Evolutionary conservation across 2,329 filamentous ascomycete genomes (phyloP), one percentile per base, ranked within the genome.

Genomic region (Sporothrix globosa): DNA sequence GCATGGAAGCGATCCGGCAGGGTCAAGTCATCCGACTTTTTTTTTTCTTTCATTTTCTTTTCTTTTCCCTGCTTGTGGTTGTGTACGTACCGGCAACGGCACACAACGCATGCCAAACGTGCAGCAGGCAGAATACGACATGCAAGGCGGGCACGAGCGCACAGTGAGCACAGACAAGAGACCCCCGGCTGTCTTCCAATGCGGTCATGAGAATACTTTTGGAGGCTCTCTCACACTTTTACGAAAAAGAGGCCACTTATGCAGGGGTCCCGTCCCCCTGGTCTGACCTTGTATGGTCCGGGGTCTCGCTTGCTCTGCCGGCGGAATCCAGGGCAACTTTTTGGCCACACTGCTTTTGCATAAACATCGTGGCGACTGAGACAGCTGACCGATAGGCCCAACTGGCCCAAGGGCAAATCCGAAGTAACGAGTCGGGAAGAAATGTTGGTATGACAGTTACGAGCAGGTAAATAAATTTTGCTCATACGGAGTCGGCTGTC

Each of bases 301-400:
- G 56, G 30, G 30, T n/a, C 13, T n/a, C n/a, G n/a, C n/a, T n/a
- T n/a, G n/a, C n/a, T n/a, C n/a, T n/a, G n/a, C n/a, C n/a, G n/a
- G n/a, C n/a, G n/a, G n/a, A n/a, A n/a, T n/a, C n/a, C n/a, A n/a
- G n/a, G 34, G 19, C 10, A 21, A 21, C 30, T 66, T 4, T 11
- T 48, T 3, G 19, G 46, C n/a, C 52, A 7, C 19, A 13, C 39
- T 11, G 10, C 34, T 13, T 69, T 69, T 65, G 68, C 68, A 72
- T 72, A 69, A 72, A 67, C 58, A 48, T 5, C 41, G 69, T 70
- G 71, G 69, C 69, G 69, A 70, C 63, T 69, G 71, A 46, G 71
- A 72, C 68, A 67, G 48, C 54, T 48, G 68, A 66, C 68, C 44
- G 52, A 61, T 69, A 54, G 67, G 41, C 54, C 46, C 44, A 53